A percentile compares a stretch with the other conserved stretches of the same genome.
Conservation (phyloP, 495 filamentous ascomycete genomes). For the Penicillium robsamsonii region DNA sequence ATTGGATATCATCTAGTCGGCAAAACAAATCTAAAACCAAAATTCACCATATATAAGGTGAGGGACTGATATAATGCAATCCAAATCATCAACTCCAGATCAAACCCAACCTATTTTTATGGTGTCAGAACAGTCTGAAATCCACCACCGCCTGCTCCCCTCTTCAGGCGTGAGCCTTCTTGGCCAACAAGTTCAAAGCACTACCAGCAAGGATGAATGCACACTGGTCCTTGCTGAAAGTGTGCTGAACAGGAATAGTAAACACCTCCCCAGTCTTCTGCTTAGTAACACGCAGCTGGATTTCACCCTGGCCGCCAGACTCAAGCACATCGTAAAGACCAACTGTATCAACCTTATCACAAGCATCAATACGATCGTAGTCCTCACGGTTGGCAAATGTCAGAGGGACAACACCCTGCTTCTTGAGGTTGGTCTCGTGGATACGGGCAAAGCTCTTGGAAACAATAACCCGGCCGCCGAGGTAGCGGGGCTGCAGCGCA, state of each 20-base stretch:
- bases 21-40: conserved; percentile 21
- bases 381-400: conserved; percentile 85
- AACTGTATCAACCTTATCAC: conserved; percentile 76
- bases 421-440: conserved; percentile 99
- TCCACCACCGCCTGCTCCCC: neutral
- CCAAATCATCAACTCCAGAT: conserved; percentile 23
- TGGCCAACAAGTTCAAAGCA: conserved; percentile 83
- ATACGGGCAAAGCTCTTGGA: conserved; percentile 93
- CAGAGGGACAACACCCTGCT: conserved; percentile 93
- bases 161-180: conserved; percentile 37
- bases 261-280: conserved; percentile 57
- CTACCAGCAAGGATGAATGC: conserved; percentile 90
- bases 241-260: conserved; percentile 55
- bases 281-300: conserved; percentile 65
- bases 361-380: conserved; percentile 77
- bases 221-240: conserved; percentile 82
- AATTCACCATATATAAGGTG: conserved; percentile 17
- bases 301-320: conserved; percentile 76
- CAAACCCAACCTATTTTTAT: conserved; percentile 20
- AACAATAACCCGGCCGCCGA: conserved; percentile 84
- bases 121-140: conserved; percentile 7
- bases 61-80: conserved; percentile 17
- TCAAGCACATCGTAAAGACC: conserved; percentile 79
- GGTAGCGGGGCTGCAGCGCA: conserved; percentile 90
- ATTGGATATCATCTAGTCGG: conserved; percentile 35